Base-by-base conservation (phyloP, 1,139 yeast species). In the Suhomyces chickasaworum region DNA sequence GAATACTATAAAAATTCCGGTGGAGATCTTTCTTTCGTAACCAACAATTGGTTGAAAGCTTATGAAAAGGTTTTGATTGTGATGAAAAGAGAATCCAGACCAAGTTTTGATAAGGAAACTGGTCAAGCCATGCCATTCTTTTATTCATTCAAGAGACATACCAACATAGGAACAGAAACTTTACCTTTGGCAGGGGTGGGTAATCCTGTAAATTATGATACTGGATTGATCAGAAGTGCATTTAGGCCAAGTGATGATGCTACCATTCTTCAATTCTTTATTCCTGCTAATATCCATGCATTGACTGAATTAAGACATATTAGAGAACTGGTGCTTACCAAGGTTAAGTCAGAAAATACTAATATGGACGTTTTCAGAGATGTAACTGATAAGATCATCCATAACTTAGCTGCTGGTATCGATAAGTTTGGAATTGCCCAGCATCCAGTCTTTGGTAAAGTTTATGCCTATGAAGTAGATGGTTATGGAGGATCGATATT, bases 221-320 rank as follows among this genome's bases (percentile, higher is more conserved):
- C 90, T 0, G 90, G 95, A 0, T 69, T 89, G 49, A 71, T 89
- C 7, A 71, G 96, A 45, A 86, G 95, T n/a, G 95, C 96, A 0
- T 89, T 89, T 62, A 69, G 97, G 55, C 97, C 97, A 4, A 85
- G 95, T 27, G 97, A 89, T 61, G 97, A 89, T 65, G 90, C 96
- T 1, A 83, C 93, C 32, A 81, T 85, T 18, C 79, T 79, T 46
- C 97, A 89, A 63, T 83, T 84, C 52, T 86, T 89, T 60, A 78
- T 90, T 35, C 97, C 97, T 0, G 96, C 91, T 1, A 89, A 89
- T 59, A 89, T 91, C 2, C 91, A 86, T 55, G 71, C 87, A 71
- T 65, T 84, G 29, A 81, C 83, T 0, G 95, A 89, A 59, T 68
- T 87, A 41, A 65, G 62, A 42, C 63, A 65, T n/a, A 53, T 60